These are phyloP conservation scores for Hypoxylon sp. DNA, from an alignment of 2,329 filamentous ascomycete genomes.

Conservation along the genomic window DNA sequence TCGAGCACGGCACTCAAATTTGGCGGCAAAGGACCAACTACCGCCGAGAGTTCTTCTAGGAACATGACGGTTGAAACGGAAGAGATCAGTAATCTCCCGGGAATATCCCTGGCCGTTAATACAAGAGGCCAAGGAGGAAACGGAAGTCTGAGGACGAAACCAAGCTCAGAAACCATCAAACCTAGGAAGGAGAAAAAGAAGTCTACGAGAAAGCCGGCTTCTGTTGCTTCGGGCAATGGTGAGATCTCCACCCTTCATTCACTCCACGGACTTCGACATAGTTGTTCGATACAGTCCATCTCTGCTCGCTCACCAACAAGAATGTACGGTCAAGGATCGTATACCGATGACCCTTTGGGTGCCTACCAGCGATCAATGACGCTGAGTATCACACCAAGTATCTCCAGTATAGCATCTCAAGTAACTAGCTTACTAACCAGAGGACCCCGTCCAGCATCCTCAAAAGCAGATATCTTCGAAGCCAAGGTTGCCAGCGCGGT, in stretches of 20 bases:
- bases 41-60: conserved; percentile 75
- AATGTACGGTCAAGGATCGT: conserved; percentile 48
- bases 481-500: conserved; percentile 95
- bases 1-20: conserved; percentile 74
- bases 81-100: conserved; percentile 89
- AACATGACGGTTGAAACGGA: conserved; percentile 99
- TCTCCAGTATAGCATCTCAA: conserved; percentile 50
- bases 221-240: conserved; percentile 77
- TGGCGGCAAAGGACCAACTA: conserved; percentile 70
- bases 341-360: conserved; percentile 41
- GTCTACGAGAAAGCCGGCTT: conserved; percentile 75
- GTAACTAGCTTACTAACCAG: conserved; percentile 57
- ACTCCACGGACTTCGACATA: conserved; percentile 51
- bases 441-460: conserved; percentile 70
- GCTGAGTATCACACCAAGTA: too few relatives aligned
- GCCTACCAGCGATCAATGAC: conserved; percentile 35
- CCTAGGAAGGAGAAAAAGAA: conserved; percentile 94
- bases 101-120: conserved; percentile 75
- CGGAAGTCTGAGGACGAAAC: conserved; percentile 83
- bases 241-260: conserved; percentile 54
- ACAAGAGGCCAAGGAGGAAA: conserved; percentile 70
- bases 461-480: conserved; percentile 98
- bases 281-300: conserved; percentile 51
- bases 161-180: conserved; percentile 94
- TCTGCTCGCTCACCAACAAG: conserved; percentile 49